Conservation (phyloP, 208 protist species). For the Acanthamoeba castellanii region DNA sequence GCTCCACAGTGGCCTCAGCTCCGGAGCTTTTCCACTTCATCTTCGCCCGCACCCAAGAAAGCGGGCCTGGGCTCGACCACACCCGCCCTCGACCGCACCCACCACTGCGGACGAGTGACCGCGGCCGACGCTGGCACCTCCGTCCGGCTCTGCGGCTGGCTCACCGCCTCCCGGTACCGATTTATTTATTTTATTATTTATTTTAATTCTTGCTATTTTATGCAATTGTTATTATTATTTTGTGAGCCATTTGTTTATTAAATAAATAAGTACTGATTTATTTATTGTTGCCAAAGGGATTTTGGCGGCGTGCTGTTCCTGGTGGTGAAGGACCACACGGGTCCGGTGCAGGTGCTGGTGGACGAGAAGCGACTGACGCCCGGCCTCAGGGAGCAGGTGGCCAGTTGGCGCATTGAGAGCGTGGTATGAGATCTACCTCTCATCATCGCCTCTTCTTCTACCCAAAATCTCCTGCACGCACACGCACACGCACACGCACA, state of each 20-base stretch:
- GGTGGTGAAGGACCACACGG: constrained; percentile 58
- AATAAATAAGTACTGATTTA: too few relatives aligned
- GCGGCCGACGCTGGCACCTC: neutral
- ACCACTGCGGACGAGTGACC: constrained; percentile 48
- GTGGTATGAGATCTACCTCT: neutral
- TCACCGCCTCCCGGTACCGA: neutral
- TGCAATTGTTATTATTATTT: neutral
- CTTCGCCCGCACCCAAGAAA: neutral
- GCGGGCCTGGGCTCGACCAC: neutral
- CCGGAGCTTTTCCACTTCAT: constrained; percentile 7
- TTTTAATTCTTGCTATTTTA: neutral
- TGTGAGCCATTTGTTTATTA: neutral
- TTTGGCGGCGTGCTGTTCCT: constrained; percentile 55
- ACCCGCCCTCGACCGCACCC: constrained; percentile 42
- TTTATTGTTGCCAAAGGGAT: neutral
- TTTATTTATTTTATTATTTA: neutral
- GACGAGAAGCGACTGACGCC: constrained; percentile 29
- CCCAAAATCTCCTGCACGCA: too few relatives aligned
- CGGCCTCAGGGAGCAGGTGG: neutral
- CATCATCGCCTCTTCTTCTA: neutral
- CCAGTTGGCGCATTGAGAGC: constrained; percentile 21
- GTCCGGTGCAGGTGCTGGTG: constrained; percentile 47
- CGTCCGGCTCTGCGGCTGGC: constrained; percentile 63
- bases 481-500: too few relatives aligned
- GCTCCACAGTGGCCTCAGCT: neutral